Percentiles rank a stretch among this genome's conserved stretches.
These are phyloP conservation scores for Fusarium longipes DNA, from an alignment of 2,329 filamentous ascomycete genomes.

Conservation along the genomic window DNA sequence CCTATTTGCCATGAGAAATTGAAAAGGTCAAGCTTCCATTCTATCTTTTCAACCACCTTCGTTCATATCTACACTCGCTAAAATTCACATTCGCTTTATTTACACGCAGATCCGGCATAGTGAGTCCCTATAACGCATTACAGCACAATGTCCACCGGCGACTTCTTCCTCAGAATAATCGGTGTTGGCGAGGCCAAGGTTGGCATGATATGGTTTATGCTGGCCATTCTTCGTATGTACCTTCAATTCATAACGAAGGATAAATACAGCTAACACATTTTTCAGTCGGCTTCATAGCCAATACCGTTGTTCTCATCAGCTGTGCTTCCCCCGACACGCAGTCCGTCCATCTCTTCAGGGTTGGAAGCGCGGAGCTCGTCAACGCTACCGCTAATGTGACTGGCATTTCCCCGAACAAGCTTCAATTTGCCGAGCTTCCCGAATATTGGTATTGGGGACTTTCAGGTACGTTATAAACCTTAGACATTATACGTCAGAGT, in stretches of 20 bases:
- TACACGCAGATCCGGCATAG: no score
- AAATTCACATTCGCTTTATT: not conserved
- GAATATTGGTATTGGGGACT: conserved; percentile 4
- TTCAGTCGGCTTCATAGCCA: not conserved
- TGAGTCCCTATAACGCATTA: no score
- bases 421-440: not conserved
- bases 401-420: not conserved
- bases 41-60: no score
- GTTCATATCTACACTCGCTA: not conserved
- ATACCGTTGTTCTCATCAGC: not conserved
- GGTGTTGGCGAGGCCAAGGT: not conserved
- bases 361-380: not conserved
- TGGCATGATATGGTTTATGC: conserved; percentile 1
- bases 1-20: accelerated
- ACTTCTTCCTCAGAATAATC: not conserved
- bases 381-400: not conserved
- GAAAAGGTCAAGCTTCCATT: no score
- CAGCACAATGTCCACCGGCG: not conserved
- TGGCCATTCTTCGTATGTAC: not conserved
- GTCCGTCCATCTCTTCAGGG: not conserved
- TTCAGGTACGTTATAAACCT: not conserved
- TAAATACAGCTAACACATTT: not conserved
- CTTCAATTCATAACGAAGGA: not conserved
- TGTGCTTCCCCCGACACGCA: not conserved
- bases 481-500: no score